Percentiles rank a stretch among this genome's conserved stretches.
These are phyloP conservation scores for Cercospora sp. DNA, from an alignment of 2,329 filamentous ascomycete species.

Conservation along the genomic window DNA sequence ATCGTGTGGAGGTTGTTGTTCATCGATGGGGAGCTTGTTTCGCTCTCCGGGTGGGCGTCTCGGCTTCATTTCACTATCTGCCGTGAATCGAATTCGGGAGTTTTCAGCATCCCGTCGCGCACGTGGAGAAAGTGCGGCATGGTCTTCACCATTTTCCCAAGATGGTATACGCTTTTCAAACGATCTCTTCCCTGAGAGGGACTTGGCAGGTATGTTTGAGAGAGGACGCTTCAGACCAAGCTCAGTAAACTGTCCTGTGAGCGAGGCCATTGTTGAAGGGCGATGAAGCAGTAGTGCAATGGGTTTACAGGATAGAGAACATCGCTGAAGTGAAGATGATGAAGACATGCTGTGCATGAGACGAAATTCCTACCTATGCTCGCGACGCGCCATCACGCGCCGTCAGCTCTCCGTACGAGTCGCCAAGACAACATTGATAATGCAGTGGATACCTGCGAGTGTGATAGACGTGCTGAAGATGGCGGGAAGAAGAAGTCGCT, in stretches of 20 bases:
- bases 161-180: neutral
- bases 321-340: neutral
- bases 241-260: neutral
- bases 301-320: neutral
- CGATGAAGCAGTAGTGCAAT: neutral
- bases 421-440: neutral
- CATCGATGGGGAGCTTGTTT: neutral
- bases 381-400: neutral
- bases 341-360: neutral
- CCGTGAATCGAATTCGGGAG: neutral
- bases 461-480: neutral
- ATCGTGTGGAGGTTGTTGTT: neutral
- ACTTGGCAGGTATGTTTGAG: neutral
- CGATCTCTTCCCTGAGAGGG: neutral
- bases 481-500: neutral
- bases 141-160: neutral
- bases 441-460: neutral
- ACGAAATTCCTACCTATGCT: neutral
- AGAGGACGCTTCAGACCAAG: neutral
- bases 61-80: neutral
- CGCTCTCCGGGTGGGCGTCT: neutral
- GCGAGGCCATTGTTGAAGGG: neutral
- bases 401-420: neutral
- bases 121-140: neutral
- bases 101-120: neutral